phyloP scores from a whole-genome alignment of 2,329 filamentous ascomycete species.

The Didymella segeticola region DNA sequence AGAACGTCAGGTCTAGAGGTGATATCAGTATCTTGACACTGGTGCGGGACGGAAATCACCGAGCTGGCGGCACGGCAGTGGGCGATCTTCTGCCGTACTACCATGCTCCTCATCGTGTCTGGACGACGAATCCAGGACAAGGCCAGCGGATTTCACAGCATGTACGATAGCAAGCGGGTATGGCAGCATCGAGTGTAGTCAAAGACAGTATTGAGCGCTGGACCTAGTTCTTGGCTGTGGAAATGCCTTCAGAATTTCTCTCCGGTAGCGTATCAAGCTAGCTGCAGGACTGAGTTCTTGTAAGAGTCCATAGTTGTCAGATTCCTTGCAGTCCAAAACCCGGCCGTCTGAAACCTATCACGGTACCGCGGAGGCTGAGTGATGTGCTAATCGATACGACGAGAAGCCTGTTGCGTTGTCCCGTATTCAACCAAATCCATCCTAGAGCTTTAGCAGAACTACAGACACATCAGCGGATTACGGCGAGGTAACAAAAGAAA shows the following conservation, averaged over 20 bases:
- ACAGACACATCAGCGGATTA: conserved; percentile 15
- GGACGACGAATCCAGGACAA: not conserved
- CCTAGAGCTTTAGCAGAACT: not conserved
- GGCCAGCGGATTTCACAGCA: not conserved
- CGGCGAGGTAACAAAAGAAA: conserved; percentile 10
- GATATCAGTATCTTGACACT: too few species aligned
- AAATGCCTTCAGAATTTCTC: too few species aligned
- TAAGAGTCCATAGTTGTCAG: too few species aligned
- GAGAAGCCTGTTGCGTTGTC: too few species aligned
- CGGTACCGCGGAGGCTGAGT: too few species aligned
- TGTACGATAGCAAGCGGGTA: not conserved
- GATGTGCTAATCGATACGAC: too few species aligned
- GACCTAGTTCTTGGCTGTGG: not conserved
- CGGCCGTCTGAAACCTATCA: too few species aligned
- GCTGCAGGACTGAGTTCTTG: too few species aligned
- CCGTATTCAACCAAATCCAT: too few species aligned
- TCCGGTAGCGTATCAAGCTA: too few species aligned
- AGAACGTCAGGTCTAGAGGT: too few species aligned
- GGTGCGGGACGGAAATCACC: not conserved
- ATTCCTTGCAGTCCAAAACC: too few species aligned
- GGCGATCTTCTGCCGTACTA: not conserved
- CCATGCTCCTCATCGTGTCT: not conserved
- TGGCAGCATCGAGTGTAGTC: not conserved
- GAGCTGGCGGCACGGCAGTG: not conserved
- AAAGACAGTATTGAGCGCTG: not conserved